These are phyloP conservation scores for Leccinum colubrinum DNA, from an alignment of 1,284 basidiomycete species.

Conservation along the genomic window DNA sequence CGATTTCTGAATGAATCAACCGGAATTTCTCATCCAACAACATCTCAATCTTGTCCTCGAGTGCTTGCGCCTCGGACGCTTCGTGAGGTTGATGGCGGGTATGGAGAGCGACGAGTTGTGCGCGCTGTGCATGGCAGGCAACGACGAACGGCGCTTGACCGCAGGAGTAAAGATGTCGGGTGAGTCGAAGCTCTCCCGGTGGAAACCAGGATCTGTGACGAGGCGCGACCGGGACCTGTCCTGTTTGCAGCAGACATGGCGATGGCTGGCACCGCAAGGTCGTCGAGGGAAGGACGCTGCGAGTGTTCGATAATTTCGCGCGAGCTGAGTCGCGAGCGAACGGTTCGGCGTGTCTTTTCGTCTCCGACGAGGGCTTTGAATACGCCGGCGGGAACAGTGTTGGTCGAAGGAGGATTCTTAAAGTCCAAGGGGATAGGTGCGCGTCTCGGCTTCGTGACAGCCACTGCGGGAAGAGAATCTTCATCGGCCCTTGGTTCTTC, in stretches of 20 bases:
- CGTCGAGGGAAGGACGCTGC: conserved; percentile 69
- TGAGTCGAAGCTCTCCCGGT: conserved; percentile 21
- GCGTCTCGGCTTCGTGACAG: conserved; percentile 52
- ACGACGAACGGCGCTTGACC: conserved; percentile 53
- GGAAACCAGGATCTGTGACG: conserved; percentile 51
- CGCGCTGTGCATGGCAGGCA: conserved; percentile 53
- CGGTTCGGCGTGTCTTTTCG: conserved; percentile 62
- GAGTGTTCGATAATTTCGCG: conserved; percentile 62
- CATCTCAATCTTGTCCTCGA: conserved; percentile 56
- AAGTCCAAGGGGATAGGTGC: conserved; percentile 80
- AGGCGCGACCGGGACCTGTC: conserved; percentile 51
- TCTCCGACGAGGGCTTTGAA: conserved; percentile 76
- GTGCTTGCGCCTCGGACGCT: conserved; percentile 53
- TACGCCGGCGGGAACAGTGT: conserved; percentile 77
- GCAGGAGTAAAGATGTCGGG: conserved; percentile 55
- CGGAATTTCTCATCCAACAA: conserved; percentile 68
- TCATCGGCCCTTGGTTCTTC: conserved; percentile 32
- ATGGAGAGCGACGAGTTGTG: conserved; percentile 41
- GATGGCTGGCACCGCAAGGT: conserved; percentile 65
- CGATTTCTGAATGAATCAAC: conserved; percentile 45
- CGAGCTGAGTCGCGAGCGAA: conserved; percentile 72
- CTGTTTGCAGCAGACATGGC: conserved; percentile 39
- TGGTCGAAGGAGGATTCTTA: conserved; percentile 67
- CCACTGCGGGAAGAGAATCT: conserved; percentile 32
- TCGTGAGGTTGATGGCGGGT: conserved; percentile 51